Evolutionary conservation across 495 filamentous ascomycete genomes (phyloP), one percentile per base, ranked within the genome.

Genomic region (Trichoderma orchidacearum): DNA sequence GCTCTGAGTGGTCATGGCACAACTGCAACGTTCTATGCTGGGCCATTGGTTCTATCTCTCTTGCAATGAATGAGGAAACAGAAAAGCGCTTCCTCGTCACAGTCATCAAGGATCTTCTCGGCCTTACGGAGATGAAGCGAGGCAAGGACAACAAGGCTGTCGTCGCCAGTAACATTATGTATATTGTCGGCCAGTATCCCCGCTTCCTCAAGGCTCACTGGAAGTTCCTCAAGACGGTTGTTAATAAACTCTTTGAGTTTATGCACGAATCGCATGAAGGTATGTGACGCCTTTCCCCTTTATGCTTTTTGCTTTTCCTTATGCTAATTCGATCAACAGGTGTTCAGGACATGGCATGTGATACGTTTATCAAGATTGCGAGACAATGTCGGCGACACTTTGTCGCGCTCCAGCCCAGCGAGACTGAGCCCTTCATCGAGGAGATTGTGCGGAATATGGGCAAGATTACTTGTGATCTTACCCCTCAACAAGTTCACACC

Each of bases 221-320:
- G 93, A 98, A 98, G 69, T 99, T 99, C 73, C 73, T 99, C 62
- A 99, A 99, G 80, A 99, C 93, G 6, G 93, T 99, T 21, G 93
- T 99, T 61, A 99, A 97, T 73, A 99, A 99, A 73, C 81, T 99
- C 12, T 99, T 99, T 63, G 93, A 99, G 70, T 99, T 99, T 66
- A 99, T 99, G 93, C 93, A 99, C 70, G 93, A 99, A 67, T 97
- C 93, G 4, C 93, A 99, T 66, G 93, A 99, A 80, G 93, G 89
- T 82, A 65, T 63, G 77, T 70, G 54, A 13, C 34, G 6, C 9
- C 64, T n/a, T 17, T 7, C 8, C 17, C 11, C 30, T 35, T 4
- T 3, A 17, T 25, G 3, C 1, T 55, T 17, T 57, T 38, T 30
- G 65, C 80, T 63, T 58, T 31, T 1, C 32, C 32, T 17, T 17